Percentiles rank a stretch among this genome's conserved stretches.
Evolutionary conservation across 768 basidiomycete species (phyloP).

Genomic region (Agaricus blazei): DNA sequence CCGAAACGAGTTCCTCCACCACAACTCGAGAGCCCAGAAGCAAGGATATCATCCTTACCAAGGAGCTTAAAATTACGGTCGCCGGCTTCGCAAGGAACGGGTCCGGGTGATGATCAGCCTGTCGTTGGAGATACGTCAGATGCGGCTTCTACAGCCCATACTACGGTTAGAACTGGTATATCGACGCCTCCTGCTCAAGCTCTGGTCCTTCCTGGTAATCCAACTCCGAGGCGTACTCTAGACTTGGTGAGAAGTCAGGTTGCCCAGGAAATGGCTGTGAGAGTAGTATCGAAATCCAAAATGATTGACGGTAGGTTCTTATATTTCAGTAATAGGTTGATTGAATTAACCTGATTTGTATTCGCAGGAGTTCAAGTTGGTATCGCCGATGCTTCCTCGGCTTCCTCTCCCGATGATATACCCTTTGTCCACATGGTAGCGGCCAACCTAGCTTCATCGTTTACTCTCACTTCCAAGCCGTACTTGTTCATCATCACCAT

Average conservation of each 20-base stretch:
- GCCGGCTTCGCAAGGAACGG: not conserved
- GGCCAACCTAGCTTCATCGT: constrained; percentile 34
- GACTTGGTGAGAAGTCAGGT: constrained; percentile 58
- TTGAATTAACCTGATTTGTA: not conserved
- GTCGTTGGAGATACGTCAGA: not conserved
- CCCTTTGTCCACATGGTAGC: constrained; percentile 55
- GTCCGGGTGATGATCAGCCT: not conserved
- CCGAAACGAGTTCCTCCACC: not conserved
- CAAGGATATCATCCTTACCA: not conserved
- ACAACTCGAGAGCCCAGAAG: not conserved
- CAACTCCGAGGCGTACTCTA: constrained; percentile 35
- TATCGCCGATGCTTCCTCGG: constrained; percentile 56
- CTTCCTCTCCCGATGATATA: constrained; percentile 39
- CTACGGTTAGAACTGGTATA: not conserved
- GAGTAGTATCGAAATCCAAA: constrained; percentile 45
- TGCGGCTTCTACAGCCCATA: not conserved
- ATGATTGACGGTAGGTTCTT: constrained; percentile 35
- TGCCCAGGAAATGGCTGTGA: constrained; percentile 50
- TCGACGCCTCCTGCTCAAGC: constrained; percentile 1
- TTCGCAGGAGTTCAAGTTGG: constrained; percentile 45
- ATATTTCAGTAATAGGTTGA: too few species aligned
- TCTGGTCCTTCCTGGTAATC: not conserved
- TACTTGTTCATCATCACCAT: constrained; percentile 54
- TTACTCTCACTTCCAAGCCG: constrained; percentile 27
- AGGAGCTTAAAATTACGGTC: not conserved